Evolutionary conservation across 1,284 basidiomycete species (phyloP).

Genomic region (Heliocybe sulcata): DNA sequence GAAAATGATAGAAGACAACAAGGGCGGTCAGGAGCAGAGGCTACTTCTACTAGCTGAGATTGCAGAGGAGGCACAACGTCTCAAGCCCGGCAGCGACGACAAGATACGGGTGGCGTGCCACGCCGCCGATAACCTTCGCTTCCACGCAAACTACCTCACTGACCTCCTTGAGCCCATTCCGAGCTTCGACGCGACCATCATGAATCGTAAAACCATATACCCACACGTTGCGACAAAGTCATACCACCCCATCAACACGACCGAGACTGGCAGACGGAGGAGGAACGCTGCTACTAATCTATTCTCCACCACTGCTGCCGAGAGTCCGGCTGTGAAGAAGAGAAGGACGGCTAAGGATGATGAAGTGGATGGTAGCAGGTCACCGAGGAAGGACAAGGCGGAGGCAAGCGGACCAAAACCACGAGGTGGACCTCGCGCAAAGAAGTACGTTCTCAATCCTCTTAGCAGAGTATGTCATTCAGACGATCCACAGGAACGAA

Average conservation of each 20-base stretch:
- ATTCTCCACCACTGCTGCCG: constrained; percentile 17
- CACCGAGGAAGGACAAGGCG: constrained; percentile 36
- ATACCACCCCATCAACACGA: constrained; percentile 49
- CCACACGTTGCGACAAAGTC: constrained; percentile 64
- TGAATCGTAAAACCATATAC: constrained; percentile 61
- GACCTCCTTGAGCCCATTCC: constrained; percentile 61
- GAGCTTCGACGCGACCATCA: constrained; percentile 50
- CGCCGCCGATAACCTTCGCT: constrained; percentile 84
- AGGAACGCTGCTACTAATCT: constrained; percentile 24
- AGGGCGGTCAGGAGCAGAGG: constrained; percentile 61
- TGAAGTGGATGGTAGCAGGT: constrained; percentile 32
- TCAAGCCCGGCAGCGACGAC: constrained; percentile 96
- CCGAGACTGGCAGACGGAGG: constrained; percentile 54
- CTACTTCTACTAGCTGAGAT: constrained; percentile 88
- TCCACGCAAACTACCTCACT: constrained; percentile 65
- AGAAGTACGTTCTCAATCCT: constrained; percentile 40
- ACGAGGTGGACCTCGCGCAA: constrained; percentile 43
- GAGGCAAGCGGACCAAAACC: constrained; percentile 32
- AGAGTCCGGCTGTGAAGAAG: constrained; percentile 42
- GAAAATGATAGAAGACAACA: constrained; percentile 63
- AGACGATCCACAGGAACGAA: constrained; percentile 34
- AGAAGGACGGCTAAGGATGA: constrained; percentile 46
- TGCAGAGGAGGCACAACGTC: constrained; percentile 86
- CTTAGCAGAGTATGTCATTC: constrained; percentile 1
- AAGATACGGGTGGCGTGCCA: constrained; percentile 96